A percentile compares a stretch with the other conserved stretches of the same genome.
Evolutionary conservation across 169 alveolate species (phyloP).

Genomic region (Perkinsus chesapeaki): DNA sequence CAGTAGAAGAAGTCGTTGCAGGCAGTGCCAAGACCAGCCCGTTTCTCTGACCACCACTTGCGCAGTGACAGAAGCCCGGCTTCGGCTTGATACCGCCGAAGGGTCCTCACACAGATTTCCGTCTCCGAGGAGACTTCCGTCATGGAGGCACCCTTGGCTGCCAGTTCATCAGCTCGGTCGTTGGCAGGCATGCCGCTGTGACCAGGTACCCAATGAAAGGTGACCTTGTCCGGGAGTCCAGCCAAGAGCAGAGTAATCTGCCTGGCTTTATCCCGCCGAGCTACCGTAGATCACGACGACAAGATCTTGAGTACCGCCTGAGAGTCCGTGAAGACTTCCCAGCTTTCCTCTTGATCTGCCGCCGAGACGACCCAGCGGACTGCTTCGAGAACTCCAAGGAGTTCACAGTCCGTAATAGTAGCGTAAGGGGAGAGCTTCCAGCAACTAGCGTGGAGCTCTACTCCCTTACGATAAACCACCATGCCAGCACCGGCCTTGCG

Average conservation of each 20-base stretch:
- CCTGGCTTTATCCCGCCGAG: neutral
- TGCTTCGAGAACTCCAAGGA: neutral
- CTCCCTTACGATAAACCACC: neutral
- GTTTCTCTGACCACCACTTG: neutral
- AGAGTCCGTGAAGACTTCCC: neutral
- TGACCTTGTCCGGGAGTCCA: neutral
- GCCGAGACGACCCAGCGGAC: neutral
- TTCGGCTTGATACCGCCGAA: neutral
- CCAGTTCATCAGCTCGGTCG: neutral
- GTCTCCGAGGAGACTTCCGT: neutral
- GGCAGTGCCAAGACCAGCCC: neutral
- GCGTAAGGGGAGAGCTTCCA: neutral
- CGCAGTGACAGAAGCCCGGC: neutral
- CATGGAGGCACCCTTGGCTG: neutral
- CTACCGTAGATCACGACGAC: neutral
- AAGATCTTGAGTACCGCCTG: neutral
- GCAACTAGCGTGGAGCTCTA: neutral
- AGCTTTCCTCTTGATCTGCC: neutral
- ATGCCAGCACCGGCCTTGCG: neutral
- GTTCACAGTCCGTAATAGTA: neutral
- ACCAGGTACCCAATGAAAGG: neutral
- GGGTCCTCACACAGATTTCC: neutral
- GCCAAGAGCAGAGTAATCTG: neutral
- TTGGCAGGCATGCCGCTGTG: neutral
- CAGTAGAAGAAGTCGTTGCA: neutral